phyloP scores from a whole-genome alignment of 208 protist genomes.

The Trypanosoma platydactyli region DNA sequence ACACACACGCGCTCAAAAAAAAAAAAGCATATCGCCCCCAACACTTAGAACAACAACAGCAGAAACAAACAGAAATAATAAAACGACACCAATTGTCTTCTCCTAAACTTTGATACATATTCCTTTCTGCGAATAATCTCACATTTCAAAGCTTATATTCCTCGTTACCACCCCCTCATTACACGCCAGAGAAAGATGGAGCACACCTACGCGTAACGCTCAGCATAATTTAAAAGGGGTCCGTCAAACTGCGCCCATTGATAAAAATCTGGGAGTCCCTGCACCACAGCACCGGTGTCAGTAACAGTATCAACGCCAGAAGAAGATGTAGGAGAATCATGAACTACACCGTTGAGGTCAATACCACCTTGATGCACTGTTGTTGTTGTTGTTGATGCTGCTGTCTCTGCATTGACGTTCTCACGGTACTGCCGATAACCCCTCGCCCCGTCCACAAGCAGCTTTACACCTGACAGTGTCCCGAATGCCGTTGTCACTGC shows the following conservation, averaged over 20 bases:
- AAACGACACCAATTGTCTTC: neutral
- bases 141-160: neutral
- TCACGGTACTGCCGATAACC: slow-evolving; percentile 70
- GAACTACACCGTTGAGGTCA: neutral
- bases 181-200: neutral
- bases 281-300: slow-evolving; percentile 30
- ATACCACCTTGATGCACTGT: neutral
- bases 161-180: neutral
- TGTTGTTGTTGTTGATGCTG: slow-evolving; percentile 1
- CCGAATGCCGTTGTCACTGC: neutral
- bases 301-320: neutral
- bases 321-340: neutral
- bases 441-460: slow-evolving; percentile 56
- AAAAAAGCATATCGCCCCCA: no score
- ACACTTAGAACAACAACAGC: no score
- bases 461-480: slow-evolving; percentile 29
- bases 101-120: neutral
- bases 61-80: no score
- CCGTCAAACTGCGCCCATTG: slow-evolving; percentile 86
- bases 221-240: slow-evolving; percentile 53
- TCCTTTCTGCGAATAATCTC: no score
- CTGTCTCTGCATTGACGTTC: slow-evolving; percentile 45
- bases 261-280: slow-evolving; percentile 82
- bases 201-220: slow-evolving; percentile 34
- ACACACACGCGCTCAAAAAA: no score